Conservation (phyloP, 805 yeast genomes). For the Ogataea allantospora region DNA sequence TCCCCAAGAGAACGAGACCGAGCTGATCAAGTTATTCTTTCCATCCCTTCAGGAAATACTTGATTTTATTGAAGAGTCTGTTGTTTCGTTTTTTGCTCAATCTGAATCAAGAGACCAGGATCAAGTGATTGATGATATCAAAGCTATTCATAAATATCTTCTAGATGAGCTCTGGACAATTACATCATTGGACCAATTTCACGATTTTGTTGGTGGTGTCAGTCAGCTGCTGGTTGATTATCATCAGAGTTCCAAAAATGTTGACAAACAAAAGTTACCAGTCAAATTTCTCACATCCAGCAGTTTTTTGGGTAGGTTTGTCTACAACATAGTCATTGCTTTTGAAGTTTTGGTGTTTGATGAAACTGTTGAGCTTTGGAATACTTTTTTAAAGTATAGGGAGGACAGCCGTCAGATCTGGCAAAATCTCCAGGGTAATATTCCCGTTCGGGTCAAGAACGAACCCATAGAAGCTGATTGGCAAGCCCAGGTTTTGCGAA, state of each 20-base stretch:
- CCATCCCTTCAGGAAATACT: constrained; percentile 28
- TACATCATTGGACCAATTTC: constrained; percentile 47
- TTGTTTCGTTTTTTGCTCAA: constrained; percentile 8
- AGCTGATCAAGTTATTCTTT: constrained; percentile 21
- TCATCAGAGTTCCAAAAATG: constrained; percentile 2
- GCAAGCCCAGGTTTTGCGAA: constrained; percentile 12
- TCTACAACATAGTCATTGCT: constrained; percentile 38
- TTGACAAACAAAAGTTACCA: neutral
- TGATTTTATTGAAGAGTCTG: constrained; percentile 16
- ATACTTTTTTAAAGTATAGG: constrained; percentile 38
- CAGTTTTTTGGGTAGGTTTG: constrained; percentile 48
- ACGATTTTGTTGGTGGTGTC: constrained; percentile 36
- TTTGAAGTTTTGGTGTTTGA: constrained; percentile 47
- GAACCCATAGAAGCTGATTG: constrained; percentile 13
- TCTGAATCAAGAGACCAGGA: constrained; percentile 1
- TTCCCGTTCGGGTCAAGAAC: no score
- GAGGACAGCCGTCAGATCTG: constrained; percentile 23
- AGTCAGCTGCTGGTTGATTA: constrained; percentile 36
- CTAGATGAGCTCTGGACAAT: constrained; percentile 46
- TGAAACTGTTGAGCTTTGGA: constrained; percentile 43
- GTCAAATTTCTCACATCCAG: constrained; percentile 33
- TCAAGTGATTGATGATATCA: constrained; percentile 24
- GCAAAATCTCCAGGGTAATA: constrained; percentile 26
- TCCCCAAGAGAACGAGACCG: constrained; percentile 9
- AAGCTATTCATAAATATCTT: constrained; percentile 32